Evolutionary conservation across 1,139 yeast genomes (phyloP).

Genomic region (Zhuliangozyma parablackwelliae): DNA sequence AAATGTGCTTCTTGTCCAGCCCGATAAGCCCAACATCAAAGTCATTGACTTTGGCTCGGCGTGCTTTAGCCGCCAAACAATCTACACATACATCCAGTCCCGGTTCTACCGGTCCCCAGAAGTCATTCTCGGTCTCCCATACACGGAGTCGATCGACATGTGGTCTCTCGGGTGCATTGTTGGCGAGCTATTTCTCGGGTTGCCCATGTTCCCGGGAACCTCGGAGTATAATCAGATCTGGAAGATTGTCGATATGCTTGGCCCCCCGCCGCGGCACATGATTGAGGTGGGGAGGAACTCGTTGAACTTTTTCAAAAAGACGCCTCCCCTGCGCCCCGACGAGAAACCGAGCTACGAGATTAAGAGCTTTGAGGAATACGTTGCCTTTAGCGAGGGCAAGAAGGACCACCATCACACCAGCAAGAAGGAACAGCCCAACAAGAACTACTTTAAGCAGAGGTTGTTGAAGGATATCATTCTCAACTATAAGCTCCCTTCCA

Average conservation of each 20-base stretch:
- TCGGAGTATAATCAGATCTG: conserved; percentile 89
- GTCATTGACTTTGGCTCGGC: conserved; percentile 97
- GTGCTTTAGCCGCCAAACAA: conserved; percentile 84
- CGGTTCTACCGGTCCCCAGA: conserved; percentile 96
- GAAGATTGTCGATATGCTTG: conserved; percentile 79
- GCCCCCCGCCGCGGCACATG: conserved; percentile 94
- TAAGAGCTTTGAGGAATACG: conserved; percentile 34
- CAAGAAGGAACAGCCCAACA: conserved; percentile 71
- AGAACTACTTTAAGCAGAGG: conserved; percentile 78
- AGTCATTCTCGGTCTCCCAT: conserved; percentile 85
- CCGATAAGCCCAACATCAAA: conserved; percentile 84
- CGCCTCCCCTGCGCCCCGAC: conserved; percentile 19
- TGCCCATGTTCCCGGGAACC: conserved; percentile 93
- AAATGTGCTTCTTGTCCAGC: conserved; percentile 74
- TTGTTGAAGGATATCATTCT: conserved; percentile 68
- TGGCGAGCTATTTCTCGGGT: conserved; percentile 87
- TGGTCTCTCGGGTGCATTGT: conserved; percentile 98
- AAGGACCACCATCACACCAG: conserved; percentile 22
- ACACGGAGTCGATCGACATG: conserved; percentile 91
- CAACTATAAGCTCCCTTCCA: conserved; percentile 69
- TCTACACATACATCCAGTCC: conserved; percentile 92
- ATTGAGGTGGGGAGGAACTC: conserved; percentile 90
- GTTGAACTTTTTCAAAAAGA: conserved; percentile 59
- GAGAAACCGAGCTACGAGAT: conserved; percentile 28
- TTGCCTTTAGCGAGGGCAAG: conserved; percentile 33